phyloP scores from a whole-genome alignment of 345 rosid genomes.

The Chamaenerion angustifolium region DNA sequence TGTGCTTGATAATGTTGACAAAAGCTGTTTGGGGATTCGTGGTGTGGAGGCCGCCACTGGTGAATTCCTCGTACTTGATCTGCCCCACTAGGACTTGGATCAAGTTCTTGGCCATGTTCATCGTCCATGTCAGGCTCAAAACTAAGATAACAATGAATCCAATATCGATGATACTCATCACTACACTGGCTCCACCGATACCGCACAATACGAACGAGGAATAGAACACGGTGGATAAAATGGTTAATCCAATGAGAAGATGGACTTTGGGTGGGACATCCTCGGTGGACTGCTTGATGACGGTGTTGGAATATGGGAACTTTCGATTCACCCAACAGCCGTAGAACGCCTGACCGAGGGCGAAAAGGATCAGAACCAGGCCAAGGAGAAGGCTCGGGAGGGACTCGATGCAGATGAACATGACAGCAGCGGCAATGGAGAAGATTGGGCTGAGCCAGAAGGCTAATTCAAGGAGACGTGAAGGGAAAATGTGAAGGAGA shows the following conservation, averaged over 20 bases:
- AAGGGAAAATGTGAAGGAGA: slow-evolving; percentile 27
- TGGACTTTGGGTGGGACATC: slow-evolving; percentile 32
- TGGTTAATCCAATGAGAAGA: slow-evolving; percentile 17
- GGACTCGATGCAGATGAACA: slow-evolving; percentile 38
- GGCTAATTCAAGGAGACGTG: slow-evolving; percentile 36
- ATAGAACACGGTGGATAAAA: slow-evolving; percentile 20
- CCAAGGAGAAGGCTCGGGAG: slow-evolving; percentile 39
- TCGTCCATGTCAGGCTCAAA: slow-evolving; percentile 56
- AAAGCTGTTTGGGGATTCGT: slow-evolving; percentile 30
- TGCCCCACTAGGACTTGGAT: slow-evolving; percentile 46
- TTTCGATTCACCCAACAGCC: slow-evolving; percentile 64
- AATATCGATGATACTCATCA: slow-evolving; percentile 35
- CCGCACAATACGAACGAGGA: slow-evolving; percentile 52
- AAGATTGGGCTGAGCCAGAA: slow-evolving; percentile 64
- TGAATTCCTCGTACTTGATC: slow-evolving; percentile 38
- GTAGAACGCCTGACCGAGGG: slow-evolving; percentile 45
- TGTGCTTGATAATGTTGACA: slow-evolving; percentile 27
- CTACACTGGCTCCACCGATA: slow-evolving; percentile 65
- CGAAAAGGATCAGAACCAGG: slow-evolving; percentile 24
- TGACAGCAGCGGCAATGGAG: slow-evolving; percentile 40
- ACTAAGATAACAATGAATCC: slow-evolving; percentile 43
- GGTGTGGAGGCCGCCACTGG: slow-evolving; percentile 19
- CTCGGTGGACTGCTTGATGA: slow-evolving; percentile 36
- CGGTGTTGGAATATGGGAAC: slow-evolving; percentile 34
- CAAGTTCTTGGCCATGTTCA: slow-evolving; percentile 61